Conservation (phyloP, 768 basidiomycete genomes). For the Tulasnella sp. region DNA sequence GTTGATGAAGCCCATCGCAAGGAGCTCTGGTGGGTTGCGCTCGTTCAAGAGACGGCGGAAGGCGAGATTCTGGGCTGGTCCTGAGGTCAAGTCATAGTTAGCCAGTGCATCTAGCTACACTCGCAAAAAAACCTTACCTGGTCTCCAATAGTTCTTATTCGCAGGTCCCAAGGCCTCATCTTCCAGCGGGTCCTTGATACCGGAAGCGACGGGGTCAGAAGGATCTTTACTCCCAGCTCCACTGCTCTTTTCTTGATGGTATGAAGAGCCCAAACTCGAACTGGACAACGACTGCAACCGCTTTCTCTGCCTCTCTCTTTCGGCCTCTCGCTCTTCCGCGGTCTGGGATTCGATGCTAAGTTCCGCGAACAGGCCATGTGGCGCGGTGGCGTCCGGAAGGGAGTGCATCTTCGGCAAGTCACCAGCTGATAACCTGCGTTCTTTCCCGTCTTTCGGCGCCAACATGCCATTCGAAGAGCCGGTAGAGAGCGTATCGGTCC, state of each 20-base stretch:
- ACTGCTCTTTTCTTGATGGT: not conserved
- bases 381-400: conserved; percentile 11
- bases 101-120: not conserved
- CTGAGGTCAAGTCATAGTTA: not conserved
- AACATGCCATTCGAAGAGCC: conserved; percentile 1
- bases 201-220: conserved; percentile 31
- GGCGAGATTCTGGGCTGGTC: conserved; percentile 36
- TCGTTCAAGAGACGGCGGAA: conserved; percentile 43
- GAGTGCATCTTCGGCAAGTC: conserved; percentile 10
- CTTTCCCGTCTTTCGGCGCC: conserved; percentile 53
- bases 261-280: conserved; percentile 10
- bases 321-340: conserved; percentile 32
- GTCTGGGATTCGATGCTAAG: conserved; percentile 28
- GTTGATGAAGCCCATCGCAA: conserved; percentile 70
- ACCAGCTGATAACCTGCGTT: conserved; percentile 44
- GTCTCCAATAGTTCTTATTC: conserved; percentile 71
- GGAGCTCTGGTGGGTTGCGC: conserved; percentile 71
- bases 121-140: conserved; percentile 40
- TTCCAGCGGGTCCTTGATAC: conserved; percentile 27
- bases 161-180: conserved; percentile 55
- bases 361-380: conserved; percentile 12
- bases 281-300: conserved; percentile 4
- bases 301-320: conserved; percentile 17
- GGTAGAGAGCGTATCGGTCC: conserved; percentile 3
- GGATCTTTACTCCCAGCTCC: conserved; percentile 31